Base-by-base conservation (phyloP, 352 stramenopile species). In the Phytophthora idaei region DNA sequence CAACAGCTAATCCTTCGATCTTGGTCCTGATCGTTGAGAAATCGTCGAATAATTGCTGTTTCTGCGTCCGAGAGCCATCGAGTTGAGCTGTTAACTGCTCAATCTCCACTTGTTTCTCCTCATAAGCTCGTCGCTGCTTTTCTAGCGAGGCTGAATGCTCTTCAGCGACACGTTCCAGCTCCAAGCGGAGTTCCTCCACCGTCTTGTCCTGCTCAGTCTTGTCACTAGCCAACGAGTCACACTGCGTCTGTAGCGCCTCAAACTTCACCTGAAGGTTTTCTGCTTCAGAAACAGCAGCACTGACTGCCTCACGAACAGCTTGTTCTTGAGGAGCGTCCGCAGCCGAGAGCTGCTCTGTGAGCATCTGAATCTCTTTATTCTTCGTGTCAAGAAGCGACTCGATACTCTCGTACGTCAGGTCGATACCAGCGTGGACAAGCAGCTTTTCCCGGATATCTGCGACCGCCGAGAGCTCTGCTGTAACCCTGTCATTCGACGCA, bases 321-420 rank as follows among this genome's bases (percentile, higher is more conserved):
- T 73, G 45, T 28, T 76, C 64, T 21, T 71, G 61, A 4, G 46
- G 25, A 11, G 39, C 46, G 36, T 81, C 56, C 3, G 49, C 48
- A 4, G 61, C 62, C 5, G 52, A 55, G 2, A 85, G 47, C 21
- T 79, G 62, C 5, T 74, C 61, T 2, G 71, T 75, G 11, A 87
- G 68, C 59, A 73, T 61, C 42, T 76, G 64, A 55, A 87, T 80
- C 51, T 85, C 76, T 0, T 74, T 77, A 54, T 59, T 83, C 45
- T 85, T 85, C 17, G 74, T 81, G 57, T 85, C 78, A 9, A 87
- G 32, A 49, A 81, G 62, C 32, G 71, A 73, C 45, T 76, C 76
- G 17, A 87, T 76, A 52, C 75, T 85, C 42, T 76, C 76, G 47
- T 70, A 83, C 25, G 69, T 78, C 28, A 79, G 36, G 31, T 79